These are phyloP conservation scores for Cucumis variabilis DNA, from an alignment of 331 rosid species.

Conservation along the genomic window DNA sequence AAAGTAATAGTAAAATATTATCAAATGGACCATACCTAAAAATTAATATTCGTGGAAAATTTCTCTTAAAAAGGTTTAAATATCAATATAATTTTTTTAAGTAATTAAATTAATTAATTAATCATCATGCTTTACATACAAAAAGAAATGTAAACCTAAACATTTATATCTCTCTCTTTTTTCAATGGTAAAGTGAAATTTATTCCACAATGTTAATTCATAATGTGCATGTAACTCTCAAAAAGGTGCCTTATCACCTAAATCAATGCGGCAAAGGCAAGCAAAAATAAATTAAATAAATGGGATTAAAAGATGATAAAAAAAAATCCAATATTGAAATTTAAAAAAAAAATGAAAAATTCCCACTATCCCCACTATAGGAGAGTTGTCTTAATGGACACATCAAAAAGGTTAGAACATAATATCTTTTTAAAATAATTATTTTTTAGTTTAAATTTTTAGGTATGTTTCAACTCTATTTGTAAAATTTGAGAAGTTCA, in stretches of 20 bases:
- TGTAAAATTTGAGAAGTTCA: too few species aligned
- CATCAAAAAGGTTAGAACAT: not conserved
- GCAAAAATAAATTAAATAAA: conserved; percentile 4
- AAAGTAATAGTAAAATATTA: too few species aligned
- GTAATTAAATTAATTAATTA: too few species aligned
- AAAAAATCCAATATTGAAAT: not conserved
- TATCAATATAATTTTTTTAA: too few species aligned
- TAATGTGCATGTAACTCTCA: not conserved
- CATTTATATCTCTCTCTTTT: too few species aligned
- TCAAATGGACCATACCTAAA: too few species aligned
- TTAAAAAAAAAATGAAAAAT: too few species aligned
- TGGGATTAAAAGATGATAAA: not conserved
- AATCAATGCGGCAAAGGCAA: conserved; percentile 14
- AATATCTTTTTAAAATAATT: not conserved
- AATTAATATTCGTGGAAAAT: too few species aligned
- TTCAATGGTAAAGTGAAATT: not conserved
- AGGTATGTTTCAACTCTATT: too few species aligned
- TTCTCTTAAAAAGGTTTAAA: too few species aligned
- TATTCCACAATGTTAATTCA: not conserved
- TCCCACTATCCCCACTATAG: not conserved
- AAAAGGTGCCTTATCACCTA: not conserved
- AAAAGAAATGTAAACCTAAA: not conserved
- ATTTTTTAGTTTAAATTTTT: too few species aligned
- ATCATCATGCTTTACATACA: too few species aligned
- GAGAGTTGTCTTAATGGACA: not conserved